Base-by-base conservation (phyloP, 352 stramenopile genomes). In the Pythium monospermum region DNA sequence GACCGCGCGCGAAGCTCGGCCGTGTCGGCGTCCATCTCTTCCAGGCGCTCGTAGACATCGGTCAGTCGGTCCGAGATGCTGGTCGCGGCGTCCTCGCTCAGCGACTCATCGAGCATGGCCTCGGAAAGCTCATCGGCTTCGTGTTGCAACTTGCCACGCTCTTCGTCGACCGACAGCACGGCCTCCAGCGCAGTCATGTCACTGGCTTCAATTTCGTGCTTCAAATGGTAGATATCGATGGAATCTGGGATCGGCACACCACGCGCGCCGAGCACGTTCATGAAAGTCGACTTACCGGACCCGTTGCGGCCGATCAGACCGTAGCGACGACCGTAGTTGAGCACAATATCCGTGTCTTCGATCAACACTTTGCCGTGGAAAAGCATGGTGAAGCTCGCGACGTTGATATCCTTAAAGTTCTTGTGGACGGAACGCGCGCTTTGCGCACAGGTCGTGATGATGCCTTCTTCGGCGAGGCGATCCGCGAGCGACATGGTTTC, bases 311-410 rank as follows among this genome's bases (percentile, higher is more conserved):
- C 96, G 46, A 99, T 96, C 21, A 99, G 74, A 18, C 90, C 96
- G 64, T 99, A 99, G 5, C 96, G 91, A 62, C 97, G 96, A 25
- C 96, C 96, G 68, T 96, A 98, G 81, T 99, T 99, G 49, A 99
- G 77, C 53, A 96, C 84, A 47, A 99, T 91, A 47, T 96, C 87
- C 43, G 91, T 97, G 62, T 97, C 94, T 61, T 99, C 95, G 60
- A 99, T 74, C 28, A 99, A 72, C 38, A 95, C 81, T 57, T 97
- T 97, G 47, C 95, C 95, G 71, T 97, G 94, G 79, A 97, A 98
- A 25, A 89, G 95, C 49, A 99, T 92, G 45, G 91, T 97, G 41
- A 99, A 97, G 68, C 97, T 96, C 43, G 87, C 70, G 39, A 99
- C 95, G 64, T 98, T 98, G 59, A 99, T 98, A 73, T 99, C 96